phyloP scores from a whole-genome alignment of 1,284 basidiomycete genomes.

The Moesziomyces globuligerus region DNA sequence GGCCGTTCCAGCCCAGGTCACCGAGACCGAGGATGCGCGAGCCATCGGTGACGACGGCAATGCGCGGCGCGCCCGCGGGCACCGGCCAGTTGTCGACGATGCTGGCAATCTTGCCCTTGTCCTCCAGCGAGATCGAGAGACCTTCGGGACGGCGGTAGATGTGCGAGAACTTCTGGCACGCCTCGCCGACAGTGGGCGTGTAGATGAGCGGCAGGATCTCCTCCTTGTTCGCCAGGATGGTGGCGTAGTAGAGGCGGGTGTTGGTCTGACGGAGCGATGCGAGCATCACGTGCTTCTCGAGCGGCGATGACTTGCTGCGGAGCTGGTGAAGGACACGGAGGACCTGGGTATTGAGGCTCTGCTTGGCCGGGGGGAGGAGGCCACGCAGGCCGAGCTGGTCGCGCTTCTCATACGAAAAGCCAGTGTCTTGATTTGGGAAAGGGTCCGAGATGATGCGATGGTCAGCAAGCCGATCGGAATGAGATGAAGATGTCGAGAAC shows the following conservation, averaged over 20 bases:
- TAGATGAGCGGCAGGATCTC: conserved; percentile 77
- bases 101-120: conserved; percentile 80
- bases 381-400: conserved; percentile 78
- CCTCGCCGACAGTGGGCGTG: conserved; percentile 90
- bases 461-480: conserved; percentile 31
- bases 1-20: conserved; percentile 76
- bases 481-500: conserved; percentile 17
- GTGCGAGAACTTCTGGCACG: conserved; percentile 77
- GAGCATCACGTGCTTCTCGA: conserved; percentile 86
- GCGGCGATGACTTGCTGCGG: conserved; percentile 74
- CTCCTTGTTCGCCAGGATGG: conserved; percentile 73
- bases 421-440: conserved; percentile 69
- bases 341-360: conserved; percentile 71
- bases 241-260: conserved; percentile 76
- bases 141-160: conserved; percentile 82
- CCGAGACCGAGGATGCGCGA: conserved; percentile 92
- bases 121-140: conserved; percentile 68
- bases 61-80: conserved; percentile 62
- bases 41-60: conserved; percentile 75
- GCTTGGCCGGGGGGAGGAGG: conserved; percentile 74
- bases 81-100: conserved; percentile 82
- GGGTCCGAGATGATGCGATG: conserved; percentile 39
- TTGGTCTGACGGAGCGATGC: conserved; percentile 78
- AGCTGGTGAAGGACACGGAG: conserved; percentile 76
- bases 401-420: conserved; percentile 76